Conservation (phyloP, 495 filamentous ascomycete genomes). For the Aspergillus sclerotioniger region DNA sequence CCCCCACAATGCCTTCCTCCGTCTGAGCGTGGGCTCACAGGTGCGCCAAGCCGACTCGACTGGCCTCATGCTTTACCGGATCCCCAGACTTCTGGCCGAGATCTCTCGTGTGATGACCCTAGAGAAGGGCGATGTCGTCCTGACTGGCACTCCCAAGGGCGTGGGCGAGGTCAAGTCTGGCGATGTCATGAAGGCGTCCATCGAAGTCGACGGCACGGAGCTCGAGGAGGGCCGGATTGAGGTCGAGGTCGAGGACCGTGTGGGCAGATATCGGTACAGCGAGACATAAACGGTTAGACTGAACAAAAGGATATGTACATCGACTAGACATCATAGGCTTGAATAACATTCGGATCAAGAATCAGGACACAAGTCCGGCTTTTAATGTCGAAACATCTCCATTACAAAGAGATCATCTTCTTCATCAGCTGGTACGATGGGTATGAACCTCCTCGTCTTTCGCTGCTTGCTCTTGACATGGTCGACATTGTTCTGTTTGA, state of each 20-base stretch:
- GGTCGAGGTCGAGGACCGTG: conserved; percentile 73
- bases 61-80: conserved; percentile 84
- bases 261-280: conserved; percentile 46
- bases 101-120: conserved; percentile 93
- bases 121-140: conserved; percentile 84
- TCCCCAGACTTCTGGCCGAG: conserved; percentile 83
- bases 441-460: conserved; percentile 18
- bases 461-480: background rate
- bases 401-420: conserved; percentile 15
- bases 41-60: conserved; percentile 80
- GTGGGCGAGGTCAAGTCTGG: conserved; percentile 83
- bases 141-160: conserved; percentile 96
- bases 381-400: background rate
- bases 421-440: conserved; percentile 24
- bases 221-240: conserved; percentile 83
- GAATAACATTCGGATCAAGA: conserved; percentile 5
- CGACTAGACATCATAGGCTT: background rate
- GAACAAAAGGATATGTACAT: background rate
- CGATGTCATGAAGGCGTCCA: conserved; percentile 84
- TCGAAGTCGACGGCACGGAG: conserved; percentile 78
- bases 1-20: conserved; percentile 84
- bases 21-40: conserved; percentile 74
- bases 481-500: background rate
- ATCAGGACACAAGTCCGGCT: background rate
- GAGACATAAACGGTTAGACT: conserved; percentile 34